Base-by-base conservation (phyloP, 2,329 filamentous ascomycete genomes). In the Penicillium sp. region DNA sequence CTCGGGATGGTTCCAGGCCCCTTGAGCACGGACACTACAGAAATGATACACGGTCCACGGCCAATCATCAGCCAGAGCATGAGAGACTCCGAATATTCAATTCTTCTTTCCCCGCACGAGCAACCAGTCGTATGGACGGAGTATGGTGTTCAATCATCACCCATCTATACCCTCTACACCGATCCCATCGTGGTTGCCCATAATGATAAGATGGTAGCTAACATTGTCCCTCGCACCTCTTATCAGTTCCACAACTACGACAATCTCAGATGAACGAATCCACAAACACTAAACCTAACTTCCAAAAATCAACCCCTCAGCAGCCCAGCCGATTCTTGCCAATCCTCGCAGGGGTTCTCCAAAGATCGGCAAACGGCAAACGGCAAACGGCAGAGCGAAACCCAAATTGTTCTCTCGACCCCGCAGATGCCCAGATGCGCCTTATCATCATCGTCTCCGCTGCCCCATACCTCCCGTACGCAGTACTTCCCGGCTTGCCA, bases 361-460 rank as follows among this genome's bases (percentile, higher is more conserved):
- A 48, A 46, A 48, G 45, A 48, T 48, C 45, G 45, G 45, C 43
- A 46, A 46, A 46, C 43, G 43, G 43, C 43, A 46, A 46, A 46
- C 43, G 43, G 43, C 45, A 48, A 46, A 46, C 43, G 43, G 43
- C 43, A 16, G 45, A 28, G 14, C 1, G 6, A 48, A 48, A 48
- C 45, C 45, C 45, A 48, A 48, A 48, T 10, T 11, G 10, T 1
- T 2, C 10, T 48, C 10, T 14, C 25, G 19, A 22, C 51, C 51
- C 51, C 51, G 51, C 51, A 53, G 30, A 53, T 53, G 30, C 30
- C 2, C 30, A 11, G 30, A 11, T 33, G 51, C 37, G 51, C 51
- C 51, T 53, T 53, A 53, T 53, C 51, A 53, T 53, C 48, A 6
- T 6, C 7, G 13, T 11, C 10, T 35, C 28, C 46, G 19, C 19